Evolutionary conservation across 1,284 basidiomycete species (phyloP), one percentile per base, ranked within the genome.

Genomic region (Mycena citricolor): DNA sequence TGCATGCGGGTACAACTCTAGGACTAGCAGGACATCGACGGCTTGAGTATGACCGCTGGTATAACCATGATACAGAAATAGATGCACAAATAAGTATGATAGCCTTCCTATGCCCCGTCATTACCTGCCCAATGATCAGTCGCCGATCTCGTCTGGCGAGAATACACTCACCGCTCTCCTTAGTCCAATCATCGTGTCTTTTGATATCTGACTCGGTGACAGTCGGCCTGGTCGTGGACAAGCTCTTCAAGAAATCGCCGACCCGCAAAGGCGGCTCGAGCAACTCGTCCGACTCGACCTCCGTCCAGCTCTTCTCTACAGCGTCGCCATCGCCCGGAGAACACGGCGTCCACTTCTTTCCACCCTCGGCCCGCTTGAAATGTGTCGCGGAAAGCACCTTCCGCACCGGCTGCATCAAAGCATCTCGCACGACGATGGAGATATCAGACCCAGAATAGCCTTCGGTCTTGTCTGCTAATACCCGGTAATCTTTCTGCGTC

Each of bases 381-480:
- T 99, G 95, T 2, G 94, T 97, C 1, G 97, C 94, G 20, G 86
- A 83, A 32, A 98, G 80, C 31, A 99, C 93, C 64, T 98, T 99
- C 44, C 97, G 83, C 17, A 99, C 92, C 1, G 97, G 95, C 64
- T 99, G 94, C 95, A 99, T 99, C 47, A 99, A 76, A 1, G 95
- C 95, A 60, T 99, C 97, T 47, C 94, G 86, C 8, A 99, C 95
- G 37, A 97, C 78, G 49, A 97, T 89, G 2, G 94, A 86, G 49
- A 99, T 94, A 71, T 99, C 95, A 11, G 92, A 94, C 10, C 95
- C 95, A 24, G 93, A 93, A 65, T 94, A 97, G 1, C 94, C 94
- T 16, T 97, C 90, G 1, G 95, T 98, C 60, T 77, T 79, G 14
- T 90, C 80, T 1, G 92, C 95, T 5, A 99, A 77, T 25, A 70